Conservation (phyloP, 108 stramenopile genomes). For the Pseudonitzschia multiseries region DNA sequence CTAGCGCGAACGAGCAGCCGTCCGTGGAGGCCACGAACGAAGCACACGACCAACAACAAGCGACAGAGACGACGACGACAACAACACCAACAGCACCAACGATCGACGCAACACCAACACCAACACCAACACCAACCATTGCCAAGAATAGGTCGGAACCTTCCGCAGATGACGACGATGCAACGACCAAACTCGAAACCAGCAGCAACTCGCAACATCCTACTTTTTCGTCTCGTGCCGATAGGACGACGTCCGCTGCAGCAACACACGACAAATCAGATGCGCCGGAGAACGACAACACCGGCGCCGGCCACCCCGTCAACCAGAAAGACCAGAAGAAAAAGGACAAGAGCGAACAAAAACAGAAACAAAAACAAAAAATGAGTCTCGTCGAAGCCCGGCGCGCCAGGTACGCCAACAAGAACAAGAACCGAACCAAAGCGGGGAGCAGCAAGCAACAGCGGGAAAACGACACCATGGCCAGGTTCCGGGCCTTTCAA, state of each 20-base stretch:
- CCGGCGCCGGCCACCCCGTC: not conserved
- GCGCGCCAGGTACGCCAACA: conserved; percentile 53
- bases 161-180: not conserved
- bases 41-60: not conserved
- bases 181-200: not conserved
- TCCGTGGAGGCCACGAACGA: not conserved
- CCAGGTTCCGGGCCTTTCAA: conserved; percentile 66
- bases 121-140: not conserved
- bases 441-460: conserved; percentile 35
- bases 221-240: not conserved
- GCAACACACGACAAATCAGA: not conserved
- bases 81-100: not conserved
- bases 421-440: conserved; percentile 14
- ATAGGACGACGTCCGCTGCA: not conserved
- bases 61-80: not conserved
- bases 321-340: not conserved
- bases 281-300: not conserved
- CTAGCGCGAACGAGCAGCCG: not conserved
- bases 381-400: conserved; percentile 65
- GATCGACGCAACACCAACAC: not conserved
- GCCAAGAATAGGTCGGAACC: too few species aligned
- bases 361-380: too few species aligned
- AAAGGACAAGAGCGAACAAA: not conserved
- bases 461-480: conserved; percentile 72
- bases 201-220: not conserved